Conservation (phyloP, 495 filamentous ascomycete genomes). For the Aspergillus bertholletiae region DNA sequence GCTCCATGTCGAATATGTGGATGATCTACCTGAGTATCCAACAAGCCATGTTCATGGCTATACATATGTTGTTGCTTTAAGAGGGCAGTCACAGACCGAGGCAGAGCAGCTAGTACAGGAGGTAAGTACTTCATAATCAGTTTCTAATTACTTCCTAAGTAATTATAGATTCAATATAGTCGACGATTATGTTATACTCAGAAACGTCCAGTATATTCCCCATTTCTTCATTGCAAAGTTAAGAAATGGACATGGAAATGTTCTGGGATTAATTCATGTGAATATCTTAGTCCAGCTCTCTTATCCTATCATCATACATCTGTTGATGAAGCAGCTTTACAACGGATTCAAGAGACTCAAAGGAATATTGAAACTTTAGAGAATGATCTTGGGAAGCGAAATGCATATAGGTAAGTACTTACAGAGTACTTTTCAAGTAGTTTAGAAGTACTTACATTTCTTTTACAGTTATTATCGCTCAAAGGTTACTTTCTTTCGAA, state of each 20-base stretch:
- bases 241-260: conserved; percentile 10
- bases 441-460: not conserved
- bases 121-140: not conserved
- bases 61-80: conserved; percentile 7
- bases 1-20: no score
- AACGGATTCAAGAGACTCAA: not conserved
- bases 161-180: conserved; percentile 9
- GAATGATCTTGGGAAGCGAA: conserved; percentile 1
- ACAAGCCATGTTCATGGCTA: conserved; percentile 1
- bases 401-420: conserved; percentile 9
- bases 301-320: no score
- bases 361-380: not conserved
- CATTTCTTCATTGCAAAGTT: not conserved
- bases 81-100: not conserved
- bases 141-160: conserved; percentile 2
- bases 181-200: not conserved
- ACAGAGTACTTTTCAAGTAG: not conserved
- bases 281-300: conserved; percentile 2
- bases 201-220: not conserved
- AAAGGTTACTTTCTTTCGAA: conserved; percentile 2
- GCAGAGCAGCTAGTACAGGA: no score
- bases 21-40: no score
- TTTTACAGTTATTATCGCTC: conserved; percentile 6
- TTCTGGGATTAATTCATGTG: conserved; percentile 5
- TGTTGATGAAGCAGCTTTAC: conserved; percentile 6